Conservation (phyloP, 2,329 filamentous ascomycete genomes). For the Dryadomyces quercivorus region DNA sequence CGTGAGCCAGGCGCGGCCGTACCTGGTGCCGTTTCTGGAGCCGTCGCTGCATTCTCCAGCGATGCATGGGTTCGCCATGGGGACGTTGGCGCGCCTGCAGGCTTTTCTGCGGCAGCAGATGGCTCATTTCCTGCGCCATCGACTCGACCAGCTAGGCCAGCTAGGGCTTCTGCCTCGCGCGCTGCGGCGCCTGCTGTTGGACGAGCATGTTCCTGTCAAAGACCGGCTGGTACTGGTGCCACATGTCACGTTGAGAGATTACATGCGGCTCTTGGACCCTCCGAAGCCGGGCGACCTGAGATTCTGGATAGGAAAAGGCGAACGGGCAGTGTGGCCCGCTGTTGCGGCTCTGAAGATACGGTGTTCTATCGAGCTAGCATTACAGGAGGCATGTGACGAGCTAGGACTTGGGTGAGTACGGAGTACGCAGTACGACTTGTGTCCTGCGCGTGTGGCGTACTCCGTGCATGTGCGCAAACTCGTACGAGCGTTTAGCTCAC, state of each 20-base stretch:
- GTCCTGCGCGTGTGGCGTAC: no score
- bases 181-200: conserved; percentile 65
- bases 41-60: conserved; percentile 69
- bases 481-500: no score
- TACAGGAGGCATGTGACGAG: conserved; percentile 70
- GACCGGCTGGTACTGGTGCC: conserved; percentile 64
- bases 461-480: no score
- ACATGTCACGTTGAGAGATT: conserved; percentile 60
- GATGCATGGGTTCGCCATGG: conserved; percentile 28
- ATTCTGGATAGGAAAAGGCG: conserved; percentile 77
- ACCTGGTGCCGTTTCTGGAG: conserved; percentile 73
- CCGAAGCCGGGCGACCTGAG: conserved; percentile 64
- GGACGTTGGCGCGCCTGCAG: conserved; percentile 43
- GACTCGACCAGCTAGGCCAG: conserved; percentile 67
- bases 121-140: conserved; percentile 46
- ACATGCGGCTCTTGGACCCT: conserved; percentile 68
- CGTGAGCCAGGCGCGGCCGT: conserved; percentile 81
- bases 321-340: conserved; percentile 83
- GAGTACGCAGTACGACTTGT: no score
- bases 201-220: conserved; percentile 50
- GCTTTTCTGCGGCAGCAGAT: conserved; percentile 5
- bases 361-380: conserved; percentile 75
- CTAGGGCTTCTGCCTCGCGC: conserved; percentile 58
- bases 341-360: conserved; percentile 70
- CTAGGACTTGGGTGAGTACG: background rate